Conservation (phyloP, 371 early-diverging fungal species). For the Thermomucor indicae-seudaticae region DNA sequence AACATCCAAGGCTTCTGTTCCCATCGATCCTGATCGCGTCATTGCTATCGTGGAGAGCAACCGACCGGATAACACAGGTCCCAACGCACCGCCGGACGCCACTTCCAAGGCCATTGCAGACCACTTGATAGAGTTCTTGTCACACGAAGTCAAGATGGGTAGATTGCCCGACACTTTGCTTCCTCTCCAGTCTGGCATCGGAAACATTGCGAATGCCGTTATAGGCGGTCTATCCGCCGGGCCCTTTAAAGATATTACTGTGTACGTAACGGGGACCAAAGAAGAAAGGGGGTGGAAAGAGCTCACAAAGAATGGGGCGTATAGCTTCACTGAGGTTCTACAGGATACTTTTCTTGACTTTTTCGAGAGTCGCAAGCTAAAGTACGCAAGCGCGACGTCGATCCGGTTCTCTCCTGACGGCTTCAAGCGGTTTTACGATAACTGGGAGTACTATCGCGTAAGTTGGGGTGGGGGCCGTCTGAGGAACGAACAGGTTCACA, state of each 20-base stretch:
- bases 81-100: slow-evolving; percentile 36
- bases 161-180: slow-evolving; percentile 42
- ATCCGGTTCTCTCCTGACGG: slow-evolving; percentile 52
- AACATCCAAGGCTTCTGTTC: slow-evolving; percentile 30
- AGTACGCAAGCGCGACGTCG: slow-evolving; percentile 51
- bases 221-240: slow-evolving; percentile 49
- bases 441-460: slow-evolving; percentile 34
- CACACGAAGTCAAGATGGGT: slow-evolving; percentile 46
- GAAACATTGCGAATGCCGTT: slow-evolving; percentile 56
- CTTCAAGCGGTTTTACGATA: slow-evolving; percentile 44
- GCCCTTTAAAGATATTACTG: slow-evolving; percentile 45
- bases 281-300: background rate
- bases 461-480: no score
- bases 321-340: slow-evolving; percentile 45
- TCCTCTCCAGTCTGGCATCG: slow-evolving; percentile 52
- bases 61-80: slow-evolving; percentile 43
- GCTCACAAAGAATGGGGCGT: no score
- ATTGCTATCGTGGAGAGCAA: slow-evolving; percentile 44
- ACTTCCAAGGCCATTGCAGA: slow-evolving; percentile 41
- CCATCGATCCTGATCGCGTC: slow-evolving; percentile 44
- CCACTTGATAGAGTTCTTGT: slow-evolving; percentile 48
- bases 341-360: slow-evolving; percentile 52
- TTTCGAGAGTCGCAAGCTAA: slow-evolving; percentile 46
- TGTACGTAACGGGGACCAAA: slow-evolving; percentile 25
- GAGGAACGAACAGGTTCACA: no score